Conservation (phyloP, 2,329 filamentous ascomycete genomes). For the Neopestalotiopsis sp. region DNA sequence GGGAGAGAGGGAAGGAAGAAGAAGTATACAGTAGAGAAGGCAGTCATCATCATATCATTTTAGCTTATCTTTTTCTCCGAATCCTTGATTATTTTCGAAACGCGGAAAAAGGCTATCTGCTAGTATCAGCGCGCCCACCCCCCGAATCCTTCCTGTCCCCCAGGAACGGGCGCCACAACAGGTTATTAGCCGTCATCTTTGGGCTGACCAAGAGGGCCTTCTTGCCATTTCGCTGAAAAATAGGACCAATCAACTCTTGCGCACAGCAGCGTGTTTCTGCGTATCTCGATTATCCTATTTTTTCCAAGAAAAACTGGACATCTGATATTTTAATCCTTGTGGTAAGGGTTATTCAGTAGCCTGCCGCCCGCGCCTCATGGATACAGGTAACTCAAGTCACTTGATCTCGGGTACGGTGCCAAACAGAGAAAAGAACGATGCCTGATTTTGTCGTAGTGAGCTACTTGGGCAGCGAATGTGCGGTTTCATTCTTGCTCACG, state of each 20-base stretch:
- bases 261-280: not conserved
- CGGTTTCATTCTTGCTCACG: not conserved
- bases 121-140: no score
- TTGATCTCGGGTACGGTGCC: not conserved
- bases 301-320: not conserved
- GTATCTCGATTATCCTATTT: not conserved
- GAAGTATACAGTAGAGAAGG: no score
- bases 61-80: not conserved
- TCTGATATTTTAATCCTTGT: not conserved
- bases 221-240: not conserved
- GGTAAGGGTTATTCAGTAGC: not conserved
- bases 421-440: not conserved
- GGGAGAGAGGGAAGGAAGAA: no score
- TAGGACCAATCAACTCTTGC: not conserved
- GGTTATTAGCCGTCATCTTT: not conserved
- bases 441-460: not conserved
- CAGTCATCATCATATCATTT: constrained; percentile 1
- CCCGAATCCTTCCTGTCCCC: no score
- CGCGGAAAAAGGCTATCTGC: not conserved
- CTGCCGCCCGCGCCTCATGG: constrained; percentile 10
- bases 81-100: not conserved
- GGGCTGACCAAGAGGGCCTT: not conserved
- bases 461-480: not conserved
- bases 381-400: constrained; percentile 15
- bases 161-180: not conserved